Conservation (phyloP, 441 rosid genomes). For the Hura crepitans region DNA sequence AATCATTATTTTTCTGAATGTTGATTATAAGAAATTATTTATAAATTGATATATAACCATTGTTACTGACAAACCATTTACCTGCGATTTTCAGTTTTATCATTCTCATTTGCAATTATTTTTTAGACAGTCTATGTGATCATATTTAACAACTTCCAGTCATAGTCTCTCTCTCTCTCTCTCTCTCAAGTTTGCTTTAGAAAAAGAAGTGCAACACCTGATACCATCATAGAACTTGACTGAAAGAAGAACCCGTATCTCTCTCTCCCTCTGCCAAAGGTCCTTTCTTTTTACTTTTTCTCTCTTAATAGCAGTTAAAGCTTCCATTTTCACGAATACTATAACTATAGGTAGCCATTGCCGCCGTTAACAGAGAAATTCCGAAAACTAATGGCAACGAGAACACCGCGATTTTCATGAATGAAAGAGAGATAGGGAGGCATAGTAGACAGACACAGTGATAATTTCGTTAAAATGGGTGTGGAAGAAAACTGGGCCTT, state of each 20-base stretch:
- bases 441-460: not conserved
- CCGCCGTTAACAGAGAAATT: not conserved
- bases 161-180: not conserved
- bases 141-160: too few species aligned
- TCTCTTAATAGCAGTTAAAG: not conserved
- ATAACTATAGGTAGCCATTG: not conserved
- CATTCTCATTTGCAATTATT: too few species aligned
- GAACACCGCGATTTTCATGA: not conserved
- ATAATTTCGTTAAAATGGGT: slow-evolving; percentile 28
- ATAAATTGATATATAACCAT: too few species aligned
- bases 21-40: too few species aligned
- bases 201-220: not conserved
- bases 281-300: not conserved
- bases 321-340: not conserved
- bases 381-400: not conserved
- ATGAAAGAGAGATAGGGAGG: not conserved
- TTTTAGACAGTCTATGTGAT: too few species aligned
- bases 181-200: not conserved
- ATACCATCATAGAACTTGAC: slow-evolving; percentile 5
- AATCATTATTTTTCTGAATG: too few species aligned
- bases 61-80: too few species aligned
- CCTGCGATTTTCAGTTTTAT: too few species aligned
- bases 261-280: not conserved
- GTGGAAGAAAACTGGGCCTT: slow-evolving; percentile 33
- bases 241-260: not conserved